Evolutionary conservation across 2,329 filamentous ascomycete genomes (phyloP).

Genomic region (Plectosphaerella cucumerina): DNA sequence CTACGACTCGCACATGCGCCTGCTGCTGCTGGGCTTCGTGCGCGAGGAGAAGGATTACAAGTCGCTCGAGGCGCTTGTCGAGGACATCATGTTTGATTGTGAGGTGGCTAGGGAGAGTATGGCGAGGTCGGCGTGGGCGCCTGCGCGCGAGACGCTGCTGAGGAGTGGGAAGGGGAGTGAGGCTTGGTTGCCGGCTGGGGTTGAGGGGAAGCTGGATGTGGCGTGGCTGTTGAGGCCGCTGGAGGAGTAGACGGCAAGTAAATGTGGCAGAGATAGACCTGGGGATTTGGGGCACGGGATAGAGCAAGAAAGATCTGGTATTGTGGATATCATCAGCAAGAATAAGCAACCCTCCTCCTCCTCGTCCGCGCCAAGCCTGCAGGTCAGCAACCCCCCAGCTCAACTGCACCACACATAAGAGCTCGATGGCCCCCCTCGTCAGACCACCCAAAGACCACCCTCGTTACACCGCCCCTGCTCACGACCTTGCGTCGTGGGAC

Average conservation of each 20-base stretch:
- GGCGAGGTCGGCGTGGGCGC: conserved; percentile 57
- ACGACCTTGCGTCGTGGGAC: no score
- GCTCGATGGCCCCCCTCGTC: no score
- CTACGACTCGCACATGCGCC: conserved; percentile 74
- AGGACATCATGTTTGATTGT: conserved; percentile 87
- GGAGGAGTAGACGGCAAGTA: conserved; percentile 9
- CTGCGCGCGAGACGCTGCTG: conserved; percentile 23
- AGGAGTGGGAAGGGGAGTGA: background rate
- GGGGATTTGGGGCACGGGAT: background rate
- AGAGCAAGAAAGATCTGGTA: background rate
- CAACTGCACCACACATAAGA: no score
- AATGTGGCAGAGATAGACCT: conserved; percentile 6
- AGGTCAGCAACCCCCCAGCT: no score
- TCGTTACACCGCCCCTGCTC: no score
- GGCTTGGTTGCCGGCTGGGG: conserved; percentile 5
- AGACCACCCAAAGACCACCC: no score
- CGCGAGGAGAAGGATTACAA: conserved; percentile 87
- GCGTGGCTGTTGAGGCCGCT: conserved; percentile 32
- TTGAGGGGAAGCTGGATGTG: conserved; percentile 27
- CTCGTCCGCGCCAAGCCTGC: no score
- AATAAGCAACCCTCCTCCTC: no score
- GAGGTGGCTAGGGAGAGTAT: conserved; percentile 75
- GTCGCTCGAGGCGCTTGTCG: conserved; percentile 74
- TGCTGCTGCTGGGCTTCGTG: conserved; percentile 83
- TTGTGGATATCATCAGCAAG: no score